Evolutionary conservation across 139 green algal species (phyloP).

Genomic region (Chlorella vulgaris): DNA sequence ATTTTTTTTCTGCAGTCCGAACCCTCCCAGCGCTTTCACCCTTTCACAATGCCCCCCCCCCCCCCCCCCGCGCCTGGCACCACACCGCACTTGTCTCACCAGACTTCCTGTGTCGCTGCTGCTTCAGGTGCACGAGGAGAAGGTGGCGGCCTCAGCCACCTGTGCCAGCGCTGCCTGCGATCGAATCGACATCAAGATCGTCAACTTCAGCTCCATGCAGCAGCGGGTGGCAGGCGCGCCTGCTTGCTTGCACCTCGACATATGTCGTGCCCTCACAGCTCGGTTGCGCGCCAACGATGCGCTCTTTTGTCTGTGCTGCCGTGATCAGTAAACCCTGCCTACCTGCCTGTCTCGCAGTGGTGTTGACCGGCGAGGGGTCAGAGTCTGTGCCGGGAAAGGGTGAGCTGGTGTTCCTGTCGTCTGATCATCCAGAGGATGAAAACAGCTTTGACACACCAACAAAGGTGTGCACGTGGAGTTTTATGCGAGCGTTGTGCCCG

Average conservation of each 20-base stretch:
- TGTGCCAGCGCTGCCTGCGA: slow-evolving; percentile 49
- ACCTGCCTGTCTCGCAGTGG: neutral
- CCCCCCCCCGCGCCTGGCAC: too few relatives aligned
- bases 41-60: too few relatives aligned
- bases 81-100: too few relatives aligned
- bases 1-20: too few relatives aligned
- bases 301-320: too few relatives aligned
- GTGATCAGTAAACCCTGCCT: too few relatives aligned
- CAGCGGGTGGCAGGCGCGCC: neutral
- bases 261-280: too few relatives aligned
- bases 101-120: too few relatives aligned
- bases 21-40: too few relatives aligned
- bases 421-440: slow-evolving; percentile 28
- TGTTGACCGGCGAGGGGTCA: neutral
- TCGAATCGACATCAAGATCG: slow-evolving; percentile 49
- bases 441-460: slow-evolving; percentile 28
- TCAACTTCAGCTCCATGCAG: slow-evolving; percentile 42
- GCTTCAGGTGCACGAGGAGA: slow-evolving; percentile 14
- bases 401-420: neutral
- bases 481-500: too few relatives aligned
- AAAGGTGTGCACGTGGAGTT: slow-evolving; percentile 25
- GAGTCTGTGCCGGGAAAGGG: neutral
- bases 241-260: too few relatives aligned
- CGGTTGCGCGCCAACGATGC: too few relatives aligned
- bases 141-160: slow-evolving; percentile 44